phyloP scores from a whole-genome alignment of 208 protist genomes.

The Leishmania aethiopica region DNA sequence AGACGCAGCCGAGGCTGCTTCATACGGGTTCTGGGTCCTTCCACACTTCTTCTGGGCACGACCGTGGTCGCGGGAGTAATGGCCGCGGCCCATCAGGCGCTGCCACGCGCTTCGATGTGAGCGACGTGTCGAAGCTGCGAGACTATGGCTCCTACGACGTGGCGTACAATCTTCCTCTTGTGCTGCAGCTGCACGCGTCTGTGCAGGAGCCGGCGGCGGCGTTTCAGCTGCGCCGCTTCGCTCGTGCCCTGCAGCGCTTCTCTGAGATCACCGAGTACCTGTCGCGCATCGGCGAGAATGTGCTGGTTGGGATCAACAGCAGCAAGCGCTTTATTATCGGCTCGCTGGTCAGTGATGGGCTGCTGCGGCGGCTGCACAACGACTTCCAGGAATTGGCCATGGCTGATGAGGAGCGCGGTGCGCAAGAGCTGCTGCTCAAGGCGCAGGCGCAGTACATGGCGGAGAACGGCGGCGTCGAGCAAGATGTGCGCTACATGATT shows the following conservation, averaged over 20 bases:
- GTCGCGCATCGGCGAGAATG: slow-evolving; percentile 54
- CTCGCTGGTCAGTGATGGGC: slow-evolving; percentile 43
- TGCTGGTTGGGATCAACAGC: slow-evolving; percentile 59
- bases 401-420: slow-evolving; percentile 39
- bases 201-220: background rate
- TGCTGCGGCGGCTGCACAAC: slow-evolving; percentile 38
- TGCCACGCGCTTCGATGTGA: slow-evolving; percentile 43
- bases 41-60: slow-evolving; percentile 7
- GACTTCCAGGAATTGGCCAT: slow-evolving; percentile 46
- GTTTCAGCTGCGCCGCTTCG: slow-evolving; percentile 31
- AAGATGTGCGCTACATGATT: slow-evolving; percentile 47
- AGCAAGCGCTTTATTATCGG: slow-evolving; percentile 69
- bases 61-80: background rate
- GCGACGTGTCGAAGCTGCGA: slow-evolving; percentile 59
- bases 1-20: background rate
- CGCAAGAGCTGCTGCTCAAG: slow-evolving; percentile 41
- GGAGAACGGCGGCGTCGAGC: slow-evolving; percentile 46
- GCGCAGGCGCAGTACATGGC: slow-evolving; percentile 50
- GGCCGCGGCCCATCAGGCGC: background rate
- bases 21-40: background rate
- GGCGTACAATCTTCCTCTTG: slow-evolving; percentile 46
- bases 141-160: slow-evolving; percentile 57
- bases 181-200: slow-evolving; percentile 28
- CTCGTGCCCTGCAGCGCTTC: slow-evolving; percentile 42
- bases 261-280: slow-evolving; percentile 40